Evolutionary conservation across 225 moss, liverwort and hornwort genomes (phyloP).

Genomic region (Physcomitrellopsis africana): DNA sequence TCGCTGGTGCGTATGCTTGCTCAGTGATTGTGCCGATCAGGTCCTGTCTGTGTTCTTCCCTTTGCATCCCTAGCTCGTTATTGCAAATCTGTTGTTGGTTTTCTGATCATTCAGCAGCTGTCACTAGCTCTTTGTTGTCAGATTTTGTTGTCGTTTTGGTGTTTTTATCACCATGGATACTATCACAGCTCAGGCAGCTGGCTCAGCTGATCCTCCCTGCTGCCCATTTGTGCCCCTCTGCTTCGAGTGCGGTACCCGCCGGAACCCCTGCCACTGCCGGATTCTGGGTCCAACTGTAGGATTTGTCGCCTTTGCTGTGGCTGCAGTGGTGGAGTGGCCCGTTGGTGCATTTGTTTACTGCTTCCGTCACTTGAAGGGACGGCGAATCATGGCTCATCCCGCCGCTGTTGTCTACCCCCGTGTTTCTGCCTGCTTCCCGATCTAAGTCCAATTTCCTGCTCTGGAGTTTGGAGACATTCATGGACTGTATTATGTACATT

Average conservation of each 20-base stretch:
- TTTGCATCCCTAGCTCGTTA: not conserved
- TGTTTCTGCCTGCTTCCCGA: conserved; percentile 46
- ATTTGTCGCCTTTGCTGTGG: conserved; percentile 49
- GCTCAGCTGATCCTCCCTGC: conserved; percentile 22
- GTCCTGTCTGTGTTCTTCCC: not conserved
- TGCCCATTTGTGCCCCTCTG: conserved; percentile 40
- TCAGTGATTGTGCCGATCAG: not conserved
- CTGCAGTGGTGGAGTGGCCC: conserved; percentile 59
- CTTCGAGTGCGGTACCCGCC: conserved; percentile 46
- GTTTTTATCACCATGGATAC: conserved; percentile 3
- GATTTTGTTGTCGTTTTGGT: not conserved
- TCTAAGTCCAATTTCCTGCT: conserved; percentile 4
- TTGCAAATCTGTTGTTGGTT: not conserved
- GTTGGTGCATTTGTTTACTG: conserved; percentile 57
- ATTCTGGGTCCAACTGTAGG: conserved; percentile 58
- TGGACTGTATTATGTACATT: too few species aligned
- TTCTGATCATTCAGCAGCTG: not conserved
- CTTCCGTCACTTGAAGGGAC: conserved; percentile 53
- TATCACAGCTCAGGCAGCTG: conserved; percentile 26
- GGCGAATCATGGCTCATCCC: conserved; percentile 58
- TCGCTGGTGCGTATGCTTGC: not conserved
- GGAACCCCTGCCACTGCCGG: conserved; percentile 56
- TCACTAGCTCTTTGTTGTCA: not conserved
- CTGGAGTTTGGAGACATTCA: too few species aligned
- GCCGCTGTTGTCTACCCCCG: conserved; percentile 56